Base-by-base conservation (phyloP, 768 basidiomycete genomes). In the Asterophora parasitica region DNA sequence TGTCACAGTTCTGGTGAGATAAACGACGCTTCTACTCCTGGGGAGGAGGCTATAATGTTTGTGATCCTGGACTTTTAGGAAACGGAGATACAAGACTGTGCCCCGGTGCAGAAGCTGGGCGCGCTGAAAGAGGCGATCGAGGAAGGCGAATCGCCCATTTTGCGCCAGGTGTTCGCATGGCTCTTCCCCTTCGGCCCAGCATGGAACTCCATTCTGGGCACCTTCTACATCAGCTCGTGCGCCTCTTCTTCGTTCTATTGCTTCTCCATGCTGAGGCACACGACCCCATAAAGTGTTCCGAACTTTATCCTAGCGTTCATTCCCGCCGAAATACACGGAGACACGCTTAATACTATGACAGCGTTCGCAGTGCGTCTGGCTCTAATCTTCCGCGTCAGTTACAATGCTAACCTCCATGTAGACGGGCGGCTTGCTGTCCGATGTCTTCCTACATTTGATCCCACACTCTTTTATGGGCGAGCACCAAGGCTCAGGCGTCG, bases 301-400 rank as follows among this genome's bases (percentile, higher is more conserved):
- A 96, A 96, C 69, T 89, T 96, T 58, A 92, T 96, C 53, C 85
- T 96, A 44, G 88, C 89, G 4, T 92, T 94, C 63, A 94, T 95
- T 57, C 92, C 92, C 23, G 86, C 88, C 44, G 75, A 92, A 63
- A 91, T 95, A 60, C 83, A 85, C 65, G 75, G 77, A 12, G 75
- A 89, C 63, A 92, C 90, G 36, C 76, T 94, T 49, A 93, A 93
- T 59, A 92, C 88, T 10, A 93, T 93, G 91, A 93, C 91, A 28
- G 88, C 92, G 5, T 93, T 93, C 63, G 92, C 92, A 51, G 88
- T 89, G 63, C 64, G 85, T 63, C 30, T 40, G 17, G 7, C 48
- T 20, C 40, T 44, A 39, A 44, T 31, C 38, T 26, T 35, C 39
- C 43, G 32, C 28, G 23, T 48, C 39, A 23, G 52, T 19, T 51